These are phyloP conservation scores for Fusarium papillatum DNA, from an alignment of 2,329 filamentous ascomycete species.

Conservation along the genomic window DNA sequence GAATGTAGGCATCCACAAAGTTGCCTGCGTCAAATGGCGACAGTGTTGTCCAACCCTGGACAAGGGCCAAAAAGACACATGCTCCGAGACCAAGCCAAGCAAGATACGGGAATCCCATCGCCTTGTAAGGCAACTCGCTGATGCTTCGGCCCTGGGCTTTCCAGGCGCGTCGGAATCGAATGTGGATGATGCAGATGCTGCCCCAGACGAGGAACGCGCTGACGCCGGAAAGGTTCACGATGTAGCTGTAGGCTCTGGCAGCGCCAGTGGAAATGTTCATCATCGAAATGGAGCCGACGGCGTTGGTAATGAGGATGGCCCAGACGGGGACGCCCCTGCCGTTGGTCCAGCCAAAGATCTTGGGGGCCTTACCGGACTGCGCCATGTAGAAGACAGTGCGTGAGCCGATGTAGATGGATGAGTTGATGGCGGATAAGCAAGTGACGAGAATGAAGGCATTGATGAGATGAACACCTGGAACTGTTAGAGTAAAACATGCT, in stretches of 20 bases:
- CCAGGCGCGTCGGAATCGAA: slow-evolving; percentile 79
- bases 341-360: slow-evolving; percentile 77
- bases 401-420: slow-evolving; percentile 82
- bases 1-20: slow-evolving; percentile 75
- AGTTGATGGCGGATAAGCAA: slow-evolving; percentile 80
- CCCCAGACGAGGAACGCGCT: slow-evolving; percentile 82
- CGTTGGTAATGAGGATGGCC: slow-evolving; percentile 77
- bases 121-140: slow-evolving; percentile 68
- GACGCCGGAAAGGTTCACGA: slow-evolving; percentile 78
- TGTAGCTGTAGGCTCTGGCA: slow-evolving; percentile 74
- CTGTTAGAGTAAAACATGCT: slow-evolving; percentile 10
- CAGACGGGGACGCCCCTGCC: slow-evolving; percentile 71
- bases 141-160: slow-evolving; percentile 66
- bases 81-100: slow-evolving; percentile 71
- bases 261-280: slow-evolving; percentile 80
- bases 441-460: slow-evolving; percentile 84
- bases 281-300: slow-evolving; percentile 79
- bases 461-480: slow-evolving; percentile 74
- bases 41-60: slow-evolving; percentile 73
- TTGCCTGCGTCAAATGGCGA: slow-evolving; percentile 68
- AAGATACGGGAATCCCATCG: slow-evolving; percentile 68
- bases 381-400: slow-evolving; percentile 84
- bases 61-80: slow-evolving; percentile 70
- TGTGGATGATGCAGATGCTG: slow-evolving; percentile 77
- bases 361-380: slow-evolving; percentile 78